phyloP scores from a whole-genome alignment of 305 asterid genomes.

The Ajuga reptans region DNA sequence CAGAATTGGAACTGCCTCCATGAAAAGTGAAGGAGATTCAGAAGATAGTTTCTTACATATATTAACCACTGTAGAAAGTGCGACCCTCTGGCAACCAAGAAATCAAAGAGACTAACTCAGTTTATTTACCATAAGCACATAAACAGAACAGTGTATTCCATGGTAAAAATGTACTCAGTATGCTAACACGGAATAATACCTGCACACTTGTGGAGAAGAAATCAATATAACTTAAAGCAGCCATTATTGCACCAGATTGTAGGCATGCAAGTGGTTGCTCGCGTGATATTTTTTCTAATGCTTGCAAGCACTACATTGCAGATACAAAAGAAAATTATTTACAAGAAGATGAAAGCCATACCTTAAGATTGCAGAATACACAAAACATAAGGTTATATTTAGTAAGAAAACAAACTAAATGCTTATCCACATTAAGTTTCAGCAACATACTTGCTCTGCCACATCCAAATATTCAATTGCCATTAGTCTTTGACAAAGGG shows the following conservation, averaged over 20 bases:
- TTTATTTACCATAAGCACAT: slow-evolving; percentile 18
- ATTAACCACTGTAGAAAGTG: slow-evolving; percentile 81
- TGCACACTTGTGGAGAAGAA: slow-evolving; percentile 88
- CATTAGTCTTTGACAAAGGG: slow-evolving; percentile 70
- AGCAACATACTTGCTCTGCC: slow-evolving; percentile 83
- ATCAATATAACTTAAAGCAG: slow-evolving; percentile 74
- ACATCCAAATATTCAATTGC: slow-evolving; percentile 83
- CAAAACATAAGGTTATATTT: neutral
- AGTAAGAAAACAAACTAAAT: neutral
- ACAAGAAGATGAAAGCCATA: neutral
- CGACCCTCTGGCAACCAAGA: slow-evolving; percentile 61
- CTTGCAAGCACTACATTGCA: slow-evolving; percentile 76
- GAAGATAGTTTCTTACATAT: slow-evolving; percentile 76
- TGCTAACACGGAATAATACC: slow-evolving; percentile 36
- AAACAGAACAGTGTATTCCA: neutral
- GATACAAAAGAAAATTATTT: slow-evolving; percentile 4
- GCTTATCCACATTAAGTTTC: slow-evolving; percentile 6
- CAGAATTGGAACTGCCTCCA: slow-evolving; percentile 91
- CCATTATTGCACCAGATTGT: slow-evolving; percentile 90
- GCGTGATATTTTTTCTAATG: slow-evolving; percentile 73
- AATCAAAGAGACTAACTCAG: slow-evolving; percentile 18
- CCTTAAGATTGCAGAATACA: slow-evolving; percentile 1
- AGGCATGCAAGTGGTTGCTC: slow-evolving; percentile 93
- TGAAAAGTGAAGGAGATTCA: slow-evolving; percentile 55
- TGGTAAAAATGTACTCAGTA: neutral